Base-by-base conservation (phyloP, 2,329 filamentous ascomycete species). In the Fusarium sp. region DNA sequence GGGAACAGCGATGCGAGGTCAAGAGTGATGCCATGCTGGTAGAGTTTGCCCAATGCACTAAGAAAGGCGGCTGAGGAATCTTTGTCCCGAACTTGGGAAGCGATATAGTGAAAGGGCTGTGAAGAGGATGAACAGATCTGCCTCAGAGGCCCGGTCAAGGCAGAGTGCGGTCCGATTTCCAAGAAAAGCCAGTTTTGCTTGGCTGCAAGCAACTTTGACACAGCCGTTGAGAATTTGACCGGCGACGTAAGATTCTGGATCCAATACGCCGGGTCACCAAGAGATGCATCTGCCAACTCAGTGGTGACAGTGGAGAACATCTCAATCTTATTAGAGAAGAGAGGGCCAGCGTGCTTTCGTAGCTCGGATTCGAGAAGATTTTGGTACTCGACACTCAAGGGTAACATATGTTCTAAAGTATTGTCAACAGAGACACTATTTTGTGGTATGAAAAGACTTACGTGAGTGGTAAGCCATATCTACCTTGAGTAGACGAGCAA, bases 251-350 rank as follows among this genome's bases (percentile, higher is more conserved):
- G 73, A 44, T 83, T 83, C 23, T 79, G 78, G 3, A 82, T 78
- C 83, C 84, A 84, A 75, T 85, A 83, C 0, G 75, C 73, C 2
- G 81, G 58, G 51, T 81, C 78, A 10, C 84, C 77, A 54, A 83
- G 79, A 2, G 72, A 75, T 15, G 77, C 80, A 23, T 82, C 79
- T n/a, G 80, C 74, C 18, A 79, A 76, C 12, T 78, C 77, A 21
- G 83, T 82, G 8, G 83, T 77, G 0, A 85, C 78, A 1, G 84
- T 84, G 3, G 84, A 86, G 73, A 84, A 46, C 62, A 68, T 62
- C 8, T 62, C 18, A 60, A 42, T 12, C 3, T 39, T 57, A 0
- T 14, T 15, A 5, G n/a, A 12, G 3, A 49, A 27, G 27, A 4
- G 5, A 35, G 21, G 1, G 4, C n/a, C 41, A 3, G 15, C 5